Base-by-base conservation (phyloP, 306 rosid species). In the Quercus variabilis region DNA sequence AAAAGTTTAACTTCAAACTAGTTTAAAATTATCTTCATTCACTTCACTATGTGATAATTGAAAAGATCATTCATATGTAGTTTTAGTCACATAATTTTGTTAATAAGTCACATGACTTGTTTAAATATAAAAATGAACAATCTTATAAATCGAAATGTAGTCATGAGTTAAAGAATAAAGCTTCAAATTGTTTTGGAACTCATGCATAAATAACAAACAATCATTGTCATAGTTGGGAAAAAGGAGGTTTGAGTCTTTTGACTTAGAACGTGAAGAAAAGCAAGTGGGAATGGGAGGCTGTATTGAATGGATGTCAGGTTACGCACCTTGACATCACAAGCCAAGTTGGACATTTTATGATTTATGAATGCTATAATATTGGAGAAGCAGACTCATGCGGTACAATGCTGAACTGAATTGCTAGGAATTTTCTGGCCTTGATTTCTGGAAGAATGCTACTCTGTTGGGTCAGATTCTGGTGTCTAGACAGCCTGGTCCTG, bases 41-140 rank as follows among this genome's bases (percentile, higher is more conserved):
- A 8, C 1, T 2, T 0, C 1, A 41, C 1, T 8, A 41, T 8
- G 0, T 41, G 3, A 41, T 1, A 2, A 38, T 38, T 38, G 0
- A 38, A 7, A 2, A 38, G 1, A 38, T 41, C 11, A 41, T 41
- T 0, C 0, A 38, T 38, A 0, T 1, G 1, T 38, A 38, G 3
- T 41, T 41, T 41, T 41, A 38, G 0, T 38, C 3, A 41, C 46
- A 41, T 7, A 8, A 41, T 41, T 41, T 41, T 41, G 12, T 8
- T 41, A 41, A 8, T 41, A 41, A 41, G 0, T 0, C 0, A 41
- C 3, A 38, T 38, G 3, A 1, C 3, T 41, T 41, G 46, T 41
- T 41, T 41, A 41, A 41, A 41, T 8, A 41, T 41, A 41, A 41
- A 41, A 41, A 41, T 41, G 2, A 41, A 8, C 8, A 41, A 3